phyloP scores from a whole-genome alignment of 495 filamentous ascomycete species.

The Oidiodendron maius region DNA sequence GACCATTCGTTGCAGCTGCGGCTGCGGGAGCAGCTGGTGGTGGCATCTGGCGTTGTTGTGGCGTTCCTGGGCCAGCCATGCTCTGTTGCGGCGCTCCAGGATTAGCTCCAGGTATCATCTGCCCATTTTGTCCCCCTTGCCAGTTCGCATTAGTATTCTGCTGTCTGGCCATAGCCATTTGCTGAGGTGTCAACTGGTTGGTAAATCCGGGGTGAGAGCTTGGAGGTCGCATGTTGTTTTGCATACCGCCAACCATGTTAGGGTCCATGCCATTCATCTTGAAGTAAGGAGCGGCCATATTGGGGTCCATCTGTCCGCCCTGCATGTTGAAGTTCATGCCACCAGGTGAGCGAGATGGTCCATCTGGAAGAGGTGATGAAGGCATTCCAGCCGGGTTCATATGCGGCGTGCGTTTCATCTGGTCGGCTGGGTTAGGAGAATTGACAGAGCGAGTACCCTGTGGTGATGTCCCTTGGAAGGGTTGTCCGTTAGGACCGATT shows the following conservation, averaged over 20 bases:
- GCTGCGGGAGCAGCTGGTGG: constrained; percentile 78
- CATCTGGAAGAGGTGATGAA: constrained; percentile 72
- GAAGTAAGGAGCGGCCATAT: constrained; percentile 56
- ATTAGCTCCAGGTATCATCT: constrained; percentile 53
- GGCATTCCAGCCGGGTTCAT: constrained; percentile 71
- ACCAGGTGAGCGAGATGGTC: constrained; percentile 78
- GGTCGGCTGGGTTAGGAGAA: constrained; percentile 84
- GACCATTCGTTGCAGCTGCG: constrained; percentile 50
- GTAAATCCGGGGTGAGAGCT: constrained; percentile 76
- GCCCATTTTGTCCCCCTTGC: constrained; percentile 47
- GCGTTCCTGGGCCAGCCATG: constrained; percentile 50
- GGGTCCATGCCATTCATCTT: constrained; percentile 46
- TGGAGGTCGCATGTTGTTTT: constrained; percentile 78
- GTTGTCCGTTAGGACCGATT: constrained; percentile 43
- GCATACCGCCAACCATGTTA: constrained; percentile 51
- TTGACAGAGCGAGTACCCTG: constrained; percentile 73
- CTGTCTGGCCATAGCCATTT: constrained; percentile 34
- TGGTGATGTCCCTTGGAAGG: constrained; percentile 69
- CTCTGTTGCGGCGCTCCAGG: constrained; percentile 53
- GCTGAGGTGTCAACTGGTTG: constrained; percentile 59
- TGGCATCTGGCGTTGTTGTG: constrained; percentile 78
- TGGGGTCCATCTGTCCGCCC: constrained; percentile 59
- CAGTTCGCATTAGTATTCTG: constrained; percentile 28
- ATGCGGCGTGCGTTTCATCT: constrained; percentile 90
- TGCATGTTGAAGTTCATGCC: constrained; percentile 63